Conservation (phyloP, 2,329 filamentous ascomycete species). For the Alternaria postmessia region DNA sequence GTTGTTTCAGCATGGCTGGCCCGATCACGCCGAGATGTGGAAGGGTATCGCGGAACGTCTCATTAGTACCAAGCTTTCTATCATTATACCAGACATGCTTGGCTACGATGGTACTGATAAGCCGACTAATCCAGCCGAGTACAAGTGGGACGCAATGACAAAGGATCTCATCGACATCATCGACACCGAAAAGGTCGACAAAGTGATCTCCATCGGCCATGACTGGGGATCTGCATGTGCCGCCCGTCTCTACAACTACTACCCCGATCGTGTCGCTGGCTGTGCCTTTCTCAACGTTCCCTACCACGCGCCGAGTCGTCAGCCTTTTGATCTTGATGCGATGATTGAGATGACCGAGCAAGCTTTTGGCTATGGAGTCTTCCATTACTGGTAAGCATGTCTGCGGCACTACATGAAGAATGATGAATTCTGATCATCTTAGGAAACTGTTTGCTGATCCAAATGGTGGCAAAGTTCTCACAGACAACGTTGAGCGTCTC, state of each 20-base stretch:
- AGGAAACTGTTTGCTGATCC: no score
- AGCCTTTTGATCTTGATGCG: neutral
- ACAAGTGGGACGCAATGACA: neutral
- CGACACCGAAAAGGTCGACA: neutral
- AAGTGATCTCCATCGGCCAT: neutral
- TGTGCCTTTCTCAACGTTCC: neutral
- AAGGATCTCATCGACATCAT: neutral
- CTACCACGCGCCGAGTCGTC: neutral
- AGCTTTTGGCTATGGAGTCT: no score
- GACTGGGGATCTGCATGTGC: neutral
- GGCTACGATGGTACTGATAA: neutral
- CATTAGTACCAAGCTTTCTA: accelerated
- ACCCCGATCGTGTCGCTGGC: neutral
- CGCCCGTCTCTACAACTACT: neutral
- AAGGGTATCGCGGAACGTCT: neutral
- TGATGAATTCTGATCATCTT: accelerated
- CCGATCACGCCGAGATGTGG: neutral
- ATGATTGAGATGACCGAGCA: neutral
- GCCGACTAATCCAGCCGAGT: neutral
- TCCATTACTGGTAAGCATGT: no score
- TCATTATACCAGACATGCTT: neutral
- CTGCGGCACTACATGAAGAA: accelerated
- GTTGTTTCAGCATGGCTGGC: neutral
- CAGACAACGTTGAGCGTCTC: no score
- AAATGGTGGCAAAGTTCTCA: no score